Conservation (phyloP, 441 rosid genomes). For the Erysimum pusillum region DNA sequence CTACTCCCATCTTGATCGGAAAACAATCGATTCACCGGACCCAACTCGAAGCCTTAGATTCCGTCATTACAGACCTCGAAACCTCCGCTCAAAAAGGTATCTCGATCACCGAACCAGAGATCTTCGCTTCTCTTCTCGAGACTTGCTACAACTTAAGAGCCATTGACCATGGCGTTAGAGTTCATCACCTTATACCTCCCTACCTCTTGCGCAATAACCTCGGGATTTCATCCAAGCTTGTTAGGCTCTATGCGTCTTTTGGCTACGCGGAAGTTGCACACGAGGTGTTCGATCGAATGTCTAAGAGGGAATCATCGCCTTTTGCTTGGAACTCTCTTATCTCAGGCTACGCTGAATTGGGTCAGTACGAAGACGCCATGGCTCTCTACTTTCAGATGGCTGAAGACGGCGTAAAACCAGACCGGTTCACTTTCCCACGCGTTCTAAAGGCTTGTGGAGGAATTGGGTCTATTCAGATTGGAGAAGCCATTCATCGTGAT, state of each 20-base stretch:
- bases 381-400: conserved; percentile 91
- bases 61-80: conserved; percentile 65
- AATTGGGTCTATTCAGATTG: conserved; percentile 71
- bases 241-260: conserved; percentile 66
- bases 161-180: conserved; percentile 62
- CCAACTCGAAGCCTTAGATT: conserved; percentile 69
- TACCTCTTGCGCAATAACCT: conserved; percentile 59
- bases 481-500: conserved; percentile 83
- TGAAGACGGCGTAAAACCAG: conserved; percentile 84
- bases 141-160: conserved; percentile 71
- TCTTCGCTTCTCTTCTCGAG: conserved; percentile 77
- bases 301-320: conserved; percentile 59
- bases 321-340: conserved; percentile 94
- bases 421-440: conserved; percentile 81
- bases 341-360: conserved; percentile 74
- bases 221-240: conserved; percentile 71
- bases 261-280: conserved; percentile 76
- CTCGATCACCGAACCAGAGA: conserved; percentile 59
- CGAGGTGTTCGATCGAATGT: conserved; percentile 84
- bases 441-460: conserved; percentile 85
- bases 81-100: conserved; percentile 62
- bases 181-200: conserved; percentile 68
- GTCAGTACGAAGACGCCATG: conserved; percentile 79
- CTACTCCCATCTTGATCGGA: conserved; percentile 60
- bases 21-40: conserved; percentile 49